Evolutionary conservation across 345 rosid genomes (phyloP).

Genomic region (Camelina hispida): DNA sequence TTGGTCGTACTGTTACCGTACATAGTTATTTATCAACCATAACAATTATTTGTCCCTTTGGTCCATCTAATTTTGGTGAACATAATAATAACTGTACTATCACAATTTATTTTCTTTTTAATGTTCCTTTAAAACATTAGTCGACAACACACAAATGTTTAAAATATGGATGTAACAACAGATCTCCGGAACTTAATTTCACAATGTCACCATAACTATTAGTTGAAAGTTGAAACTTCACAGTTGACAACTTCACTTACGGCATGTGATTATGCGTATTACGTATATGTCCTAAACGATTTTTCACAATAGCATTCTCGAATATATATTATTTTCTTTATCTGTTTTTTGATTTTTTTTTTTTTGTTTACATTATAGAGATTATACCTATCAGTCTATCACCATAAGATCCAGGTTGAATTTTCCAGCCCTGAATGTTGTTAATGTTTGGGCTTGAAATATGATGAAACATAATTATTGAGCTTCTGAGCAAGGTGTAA

Average conservation of each 20-base stretch:
- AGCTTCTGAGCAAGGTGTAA: constrained; percentile 2
- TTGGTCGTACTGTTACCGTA: neutral
- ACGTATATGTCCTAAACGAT: neutral
- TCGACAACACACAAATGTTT: constrained; percentile 4
- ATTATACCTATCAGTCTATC: neutral
- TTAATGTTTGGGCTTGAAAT: neutral
- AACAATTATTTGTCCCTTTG: neutral
- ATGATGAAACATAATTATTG: constrained; percentile 4
- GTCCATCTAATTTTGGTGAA: neutral
- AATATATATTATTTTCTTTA: too few relatives aligned
- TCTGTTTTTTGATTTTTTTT: too few relatives aligned
- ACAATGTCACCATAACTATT: constrained; percentile 18
- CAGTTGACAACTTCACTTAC: neutral
- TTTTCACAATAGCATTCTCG: neutral
- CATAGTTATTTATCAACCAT: constrained; percentile 9
- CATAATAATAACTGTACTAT: constrained; percentile 15
- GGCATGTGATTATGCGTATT: neutral
- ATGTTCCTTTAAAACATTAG: constrained; percentile 10
- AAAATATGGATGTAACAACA: constrained; percentile 14
- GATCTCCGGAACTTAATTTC: constrained; percentile 16
- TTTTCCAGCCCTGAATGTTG: neutral
- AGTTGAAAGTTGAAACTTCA: constrained; percentile 9
- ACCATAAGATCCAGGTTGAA: constrained; percentile 1
- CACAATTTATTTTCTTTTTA: neutral
- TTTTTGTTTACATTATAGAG: neutral